Evolutionary conservation across 1,139 yeast species (phyloP), one percentile per base, ranked within the genome.

Genomic region (Debaryomyces psychrophilus): DNA sequence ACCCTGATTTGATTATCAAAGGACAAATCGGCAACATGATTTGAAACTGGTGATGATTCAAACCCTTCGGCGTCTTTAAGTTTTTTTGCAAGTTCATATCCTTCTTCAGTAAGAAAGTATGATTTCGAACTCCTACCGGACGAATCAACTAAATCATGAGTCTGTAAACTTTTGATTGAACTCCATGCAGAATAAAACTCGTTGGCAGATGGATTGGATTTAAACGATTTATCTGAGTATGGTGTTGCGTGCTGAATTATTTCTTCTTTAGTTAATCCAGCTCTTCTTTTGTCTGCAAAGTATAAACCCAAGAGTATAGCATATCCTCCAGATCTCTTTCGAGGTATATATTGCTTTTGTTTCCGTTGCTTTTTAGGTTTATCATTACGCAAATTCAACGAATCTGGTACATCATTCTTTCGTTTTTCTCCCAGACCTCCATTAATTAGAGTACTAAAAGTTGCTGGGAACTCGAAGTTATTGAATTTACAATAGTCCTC

Each of bases 101-200:
- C 98, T 43, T 73, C 82, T n/a, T 85, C 92, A 0, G 96, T 90
- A 18, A 92, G 65, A 39, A 65, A 74, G 59, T 82, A 90, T 36
- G 76, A 62, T 40, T 72, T 69, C 0, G 95, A 93, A 2, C 69
- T 53, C 33, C 87, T 66, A 0, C 92, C 90, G 1, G 72, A 65
- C 2, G 68, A 67, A 34, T 69, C 70, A 0, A 92, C 87, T 44
- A 88, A 69, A 15, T 80, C 90, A 47, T 87, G 80, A 35, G 76
- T 81, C 18, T 81, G 60, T 45, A 93, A 67, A 0, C 84, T 82
- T 50, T 85, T 86, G 37, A 86, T 70, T 9, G 90, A 76, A 35
- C 71, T 74, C 97, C 97, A 92, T 0, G 96, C 92, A 5, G 93
- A 81, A 62, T 88, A 82, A 57, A 76, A 82, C 47, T 82, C 86